A percentile compares a stretch with the other conserved stretches of the same genome.
Evolutionary conservation across 2,329 filamentous ascomycete genomes (phyloP).

Genomic region (Sporothrix pseudoabietina): DNA sequence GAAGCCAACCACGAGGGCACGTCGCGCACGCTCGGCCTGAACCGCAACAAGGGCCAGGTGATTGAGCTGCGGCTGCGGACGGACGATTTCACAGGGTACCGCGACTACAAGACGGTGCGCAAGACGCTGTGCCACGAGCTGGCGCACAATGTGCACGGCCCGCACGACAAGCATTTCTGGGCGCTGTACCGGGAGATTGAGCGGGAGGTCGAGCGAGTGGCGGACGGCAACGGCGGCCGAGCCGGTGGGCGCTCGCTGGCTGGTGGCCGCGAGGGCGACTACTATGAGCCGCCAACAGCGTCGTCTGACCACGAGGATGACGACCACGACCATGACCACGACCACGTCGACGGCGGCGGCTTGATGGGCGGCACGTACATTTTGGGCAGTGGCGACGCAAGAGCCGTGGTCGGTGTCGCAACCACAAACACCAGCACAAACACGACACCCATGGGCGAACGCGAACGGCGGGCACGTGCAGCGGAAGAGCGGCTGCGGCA

Average conservation of each 20-base stretch:
- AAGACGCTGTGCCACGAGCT: conserved; percentile 94
- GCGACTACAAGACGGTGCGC: conserved; percentile 88
- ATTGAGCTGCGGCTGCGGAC: conserved; percentile 91
- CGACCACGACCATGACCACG: conserved; percentile 49
- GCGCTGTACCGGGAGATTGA: conserved; percentile 84
- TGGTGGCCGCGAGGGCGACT: conserved; percentile 66
- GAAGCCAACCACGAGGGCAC: conserved; percentile 67
- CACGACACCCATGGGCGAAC: conserved; percentile 55
- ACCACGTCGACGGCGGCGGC: conserved; percentile 67
- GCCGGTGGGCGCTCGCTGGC: conserved; percentile 62
- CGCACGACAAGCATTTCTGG: conserved; percentile 89
- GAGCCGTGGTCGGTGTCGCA: conserved; percentile 26
- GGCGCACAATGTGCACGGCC: conserved; percentile 83
- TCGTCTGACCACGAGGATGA: conserved; percentile 43
- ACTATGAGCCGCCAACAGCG: conserved; percentile 54
- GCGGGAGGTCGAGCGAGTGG: conserved; percentile 68
- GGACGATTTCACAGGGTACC: conserved; percentile 89
- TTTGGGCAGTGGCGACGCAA: conserved; percentile 56
- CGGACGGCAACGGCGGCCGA: conserved; percentile 73
- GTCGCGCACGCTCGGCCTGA: conserved; percentile 80
- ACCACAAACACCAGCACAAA: not conserved
- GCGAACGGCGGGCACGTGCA: conserved; percentile 74
- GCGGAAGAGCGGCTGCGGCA: conserved; percentile 68
- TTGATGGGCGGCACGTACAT: conserved; percentile 82
- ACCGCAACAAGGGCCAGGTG: conserved; percentile 82